Base-by-base conservation (phyloP, 805 yeast species). In the Ogataea methanolica region DNA sequence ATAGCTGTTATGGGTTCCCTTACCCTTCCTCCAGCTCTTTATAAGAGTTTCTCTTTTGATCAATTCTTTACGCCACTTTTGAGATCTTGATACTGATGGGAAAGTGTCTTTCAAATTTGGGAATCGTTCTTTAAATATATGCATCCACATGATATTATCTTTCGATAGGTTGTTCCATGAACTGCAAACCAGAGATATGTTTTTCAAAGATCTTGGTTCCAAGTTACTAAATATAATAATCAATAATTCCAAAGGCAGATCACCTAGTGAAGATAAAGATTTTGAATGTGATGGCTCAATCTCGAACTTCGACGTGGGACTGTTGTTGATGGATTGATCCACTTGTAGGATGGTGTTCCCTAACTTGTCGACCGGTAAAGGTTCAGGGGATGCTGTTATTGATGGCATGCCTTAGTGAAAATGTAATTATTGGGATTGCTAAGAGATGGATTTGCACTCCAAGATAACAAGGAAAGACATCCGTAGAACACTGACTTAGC, bases 201-300 rank as follows among this genome's bases (percentile, higher is more conserved):
- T 59, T 43, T 64, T 64, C 41, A 79, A 61, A 29, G 78, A 72
- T 4, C 61, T 53, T 4, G 79, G 74, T 45, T 78, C 79, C 7
- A 78, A 67, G 44, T 70, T 61, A 5, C 74, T 61, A 53, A 79
- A 76, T 15, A 79, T 65, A 31, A 65, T 59, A 44, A 74, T 69
- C 44, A 79, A 59, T 1, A 78, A 49, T 54, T 79, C 84, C 2
- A 63, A 45, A 2, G 83, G 83, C n/a, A 78, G 59, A 17, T 67
- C 68, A 4, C 42, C 44, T 6, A 55, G 36, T 34, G 54, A n/a
- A 11, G 16, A 19, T 12, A 15, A 17, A 12, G 39, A 14, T 5
- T 12, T 33, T n/a, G 36, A 19, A 26, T 9, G 31, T 26, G 12
- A 26, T 8, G 21, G 4, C 21, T 6, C 11, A 26, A 9, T 11